Evolutionary conservation across 306 rosid species (phyloP), one percentile per base, ranked within the genome.

Genomic region (Geum urbanum): DNA sequence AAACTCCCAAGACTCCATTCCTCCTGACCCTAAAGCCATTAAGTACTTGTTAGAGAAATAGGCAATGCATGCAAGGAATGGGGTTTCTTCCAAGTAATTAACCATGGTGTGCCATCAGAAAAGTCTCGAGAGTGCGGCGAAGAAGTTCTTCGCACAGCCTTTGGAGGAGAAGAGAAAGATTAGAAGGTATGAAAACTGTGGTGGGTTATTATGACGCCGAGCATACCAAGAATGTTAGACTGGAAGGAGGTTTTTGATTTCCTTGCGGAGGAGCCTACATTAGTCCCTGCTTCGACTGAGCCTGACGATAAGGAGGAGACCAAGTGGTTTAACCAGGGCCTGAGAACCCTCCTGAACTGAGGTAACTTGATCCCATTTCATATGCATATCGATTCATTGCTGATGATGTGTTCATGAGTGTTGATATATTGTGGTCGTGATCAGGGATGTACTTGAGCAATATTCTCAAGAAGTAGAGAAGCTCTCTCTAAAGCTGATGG

Each of bases 171-270:
- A 87, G 85, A 81, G 61, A 55, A 82, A 77, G 74, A 77, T 85
- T 11, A 72, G 77, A 12, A 76, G 89, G 64, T 77, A 77, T 6
- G 87, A 77, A 16, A 43, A 0, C 5, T 12, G 48, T 79, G 0
- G 8, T 11, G n/a, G 96, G 97, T 9, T 91, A 91, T 11, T 75
- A 59, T 47, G 94, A 91, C 18, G 66, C 63, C 0, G 97, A 91
- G 37, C 80, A 78, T 18, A 89, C 97, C 8, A 89, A 89, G 77
- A 89, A 91, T 16, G 86, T 89, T 2, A 84, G 97, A 91, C 35
- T 86, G 97, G 96, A 89, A 87, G 51, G 96, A 89, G 67, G 91
- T 80, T 6, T 82, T 84, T 71, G 96, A 87, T 80, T 82, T 83
- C 57, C 5, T 12, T 0, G 64, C 76, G 18, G 49, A 48, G 39